phyloP scores from a whole-genome alignment of 352 stramenopile genomes.

The Thraustochytrium sp. region DNA sequence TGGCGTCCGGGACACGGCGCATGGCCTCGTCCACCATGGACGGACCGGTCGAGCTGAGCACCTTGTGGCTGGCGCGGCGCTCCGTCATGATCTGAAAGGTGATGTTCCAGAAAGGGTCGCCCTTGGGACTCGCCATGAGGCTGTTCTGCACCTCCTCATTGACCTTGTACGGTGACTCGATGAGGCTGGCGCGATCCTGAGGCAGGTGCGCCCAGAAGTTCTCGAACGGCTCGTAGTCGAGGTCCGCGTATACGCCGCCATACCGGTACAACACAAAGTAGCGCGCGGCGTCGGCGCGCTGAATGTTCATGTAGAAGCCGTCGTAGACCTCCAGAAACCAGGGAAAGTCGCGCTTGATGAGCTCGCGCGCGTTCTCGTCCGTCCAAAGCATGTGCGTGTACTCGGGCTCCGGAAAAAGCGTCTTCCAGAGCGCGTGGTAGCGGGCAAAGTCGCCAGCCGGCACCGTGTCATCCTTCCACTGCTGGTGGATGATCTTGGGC shows the following conservation, averaged over 20 bases:
- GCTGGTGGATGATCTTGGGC: conserved; percentile 42
- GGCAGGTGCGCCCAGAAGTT: conserved; percentile 43
- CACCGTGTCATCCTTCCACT: conserved; percentile 37
- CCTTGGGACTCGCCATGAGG: conserved; percentile 47
- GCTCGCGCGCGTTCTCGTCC: conserved; percentile 41
- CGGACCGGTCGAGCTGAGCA: conserved; percentile 49
- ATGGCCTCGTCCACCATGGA: conserved; percentile 50
- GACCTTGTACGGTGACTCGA: conserved; percentile 52
- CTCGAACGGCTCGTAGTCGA: conserved; percentile 45
- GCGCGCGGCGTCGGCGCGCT: conserved; percentile 50
- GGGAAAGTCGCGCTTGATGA: conserved; percentile 47
- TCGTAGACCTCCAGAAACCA: conserved; percentile 49
- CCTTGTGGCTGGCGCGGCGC: not conserved
- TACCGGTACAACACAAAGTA: conserved; percentile 55
- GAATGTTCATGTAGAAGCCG: conserved; percentile 49
- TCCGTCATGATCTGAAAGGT: conserved; percentile 45
- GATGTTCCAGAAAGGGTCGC: conserved; percentile 49
- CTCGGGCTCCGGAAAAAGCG: conserved; percentile 41
- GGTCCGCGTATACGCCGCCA: conserved; percentile 52
- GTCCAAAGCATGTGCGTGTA: conserved; percentile 52
- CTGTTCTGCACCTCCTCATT: conserved; percentile 53
- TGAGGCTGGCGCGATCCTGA: conserved; percentile 47
- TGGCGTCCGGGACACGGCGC: not conserved
- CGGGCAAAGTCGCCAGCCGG: not conserved
- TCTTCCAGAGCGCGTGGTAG: conserved; percentile 12